A percentile compares a stretch with the other conserved stretches of the same genome.
Evolutionary conservation across 192 early-diverging fungal species (phyloP).

Genomic region (Mortierella claussenii): DNA sequence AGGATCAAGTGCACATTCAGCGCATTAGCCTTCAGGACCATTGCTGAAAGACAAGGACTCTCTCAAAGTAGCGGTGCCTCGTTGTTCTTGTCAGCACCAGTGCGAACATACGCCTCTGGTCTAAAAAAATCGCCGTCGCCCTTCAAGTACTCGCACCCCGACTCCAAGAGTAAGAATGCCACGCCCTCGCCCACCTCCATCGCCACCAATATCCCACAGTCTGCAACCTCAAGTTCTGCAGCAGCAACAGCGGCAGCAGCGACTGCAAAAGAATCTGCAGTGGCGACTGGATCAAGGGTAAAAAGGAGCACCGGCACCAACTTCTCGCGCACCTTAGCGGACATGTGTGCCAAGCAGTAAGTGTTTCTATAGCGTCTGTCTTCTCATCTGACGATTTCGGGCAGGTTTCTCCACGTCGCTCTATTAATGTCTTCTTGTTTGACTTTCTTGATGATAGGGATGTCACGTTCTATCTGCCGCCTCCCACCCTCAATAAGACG

Average conservation of each 20-base stretch:
- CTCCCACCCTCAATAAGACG: conserved; percentile 36
- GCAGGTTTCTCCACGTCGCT: no score
- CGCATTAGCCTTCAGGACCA: no score
- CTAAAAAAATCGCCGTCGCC: conserved; percentile 4
- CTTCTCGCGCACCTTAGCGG: conserved; percentile 31
- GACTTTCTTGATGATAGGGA: conserved; percentile 17
- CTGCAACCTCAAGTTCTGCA: background rate
- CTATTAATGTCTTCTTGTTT: background rate
- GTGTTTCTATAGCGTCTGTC: background rate
- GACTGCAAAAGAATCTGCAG: background rate
- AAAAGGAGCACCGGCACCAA: conserved; percentile 7
- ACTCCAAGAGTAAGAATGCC: conserved; percentile 30
- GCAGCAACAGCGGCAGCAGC: background rate
- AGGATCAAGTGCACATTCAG: no score
- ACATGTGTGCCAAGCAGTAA: conserved; percentile 48
- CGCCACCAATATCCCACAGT: conserved; percentile 9
- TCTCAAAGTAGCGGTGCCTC: no score
- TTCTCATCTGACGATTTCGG: background rate
- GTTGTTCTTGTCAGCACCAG: no score
- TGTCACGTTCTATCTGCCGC: conserved; percentile 36
- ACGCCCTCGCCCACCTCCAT: conserved; percentile 21
- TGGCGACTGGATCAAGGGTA: background rate
- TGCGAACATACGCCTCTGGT: background rate
- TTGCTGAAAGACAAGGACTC: no score
- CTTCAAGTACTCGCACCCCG: conserved; percentile 39